Conservation (phyloP, 1,284 basidiomycete species). For the Austroboletus niveus region DNA sequence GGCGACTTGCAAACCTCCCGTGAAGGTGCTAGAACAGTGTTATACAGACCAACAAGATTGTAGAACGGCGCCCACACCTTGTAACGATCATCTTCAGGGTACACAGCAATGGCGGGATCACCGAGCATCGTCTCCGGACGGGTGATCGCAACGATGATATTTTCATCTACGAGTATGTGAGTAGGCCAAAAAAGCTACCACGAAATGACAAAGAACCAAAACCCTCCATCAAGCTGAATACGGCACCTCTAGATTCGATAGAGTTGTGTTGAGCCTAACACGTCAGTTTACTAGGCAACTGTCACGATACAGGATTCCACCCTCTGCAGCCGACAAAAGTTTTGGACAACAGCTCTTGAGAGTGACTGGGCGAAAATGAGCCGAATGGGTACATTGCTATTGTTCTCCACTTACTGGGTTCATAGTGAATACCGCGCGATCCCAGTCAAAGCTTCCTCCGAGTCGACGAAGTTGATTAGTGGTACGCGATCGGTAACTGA, state of each 20-base stretch:
- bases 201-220: conserved; percentile 51
- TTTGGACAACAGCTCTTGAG: conserved; percentile 88
- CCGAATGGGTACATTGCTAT: neutral
- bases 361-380: conserved; percentile 48
- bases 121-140: conserved; percentile 99
- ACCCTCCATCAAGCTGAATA: conserved; percentile 46
- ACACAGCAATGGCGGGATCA: conserved; percentile 96
- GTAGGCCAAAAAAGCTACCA: neutral
- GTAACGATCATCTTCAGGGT: conserved; percentile 93
- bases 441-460: conserved; percentile 95
- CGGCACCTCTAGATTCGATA: conserved; percentile 90
- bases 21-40: conserved; percentile 69
- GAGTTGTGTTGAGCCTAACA: conserved; percentile 91
- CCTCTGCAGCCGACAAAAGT: conserved; percentile 92
- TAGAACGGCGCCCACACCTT: conserved; percentile 38
- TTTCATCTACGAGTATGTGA: conserved; percentile 62
- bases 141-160: conserved; percentile 93
- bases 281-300: conserved; percentile 99
- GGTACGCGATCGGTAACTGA: conserved; percentile 87
- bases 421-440: conserved; percentile 95
- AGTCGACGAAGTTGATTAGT: conserved; percentile 88
- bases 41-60: neutral
- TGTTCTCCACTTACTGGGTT: conserved; percentile 57
- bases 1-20: conserved; percentile 90
- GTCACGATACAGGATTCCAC: conserved; percentile 93